Evolutionary conservation across 106 monocot genomes (phyloP), one percentile per base, ranked within the genome.

Genomic region (Dendrobium officinale): DNA sequence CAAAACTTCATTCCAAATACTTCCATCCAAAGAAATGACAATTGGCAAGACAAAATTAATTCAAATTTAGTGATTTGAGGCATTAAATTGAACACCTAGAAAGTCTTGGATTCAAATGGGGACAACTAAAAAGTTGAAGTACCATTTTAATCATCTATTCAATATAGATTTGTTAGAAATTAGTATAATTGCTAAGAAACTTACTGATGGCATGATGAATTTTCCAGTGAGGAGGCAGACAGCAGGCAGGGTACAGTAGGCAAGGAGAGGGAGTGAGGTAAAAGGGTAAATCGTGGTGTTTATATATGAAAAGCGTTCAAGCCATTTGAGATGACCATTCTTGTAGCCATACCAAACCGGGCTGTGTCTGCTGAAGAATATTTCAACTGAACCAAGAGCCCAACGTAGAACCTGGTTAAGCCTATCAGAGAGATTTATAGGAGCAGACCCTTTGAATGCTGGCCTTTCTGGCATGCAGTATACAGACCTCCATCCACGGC

Each of bases 211-310:
- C 89, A 91, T 94, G 88, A 94, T 94, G 88, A 94, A 94, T 72
- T 94, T 94, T 15, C 91, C 94, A 45, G 94, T 94, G 85, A 94
- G 94, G 67, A 94, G 88, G 86, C 94, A 94, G 75, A 91, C 79
- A 47, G 94, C 94, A 5, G 94, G 94, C 37, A 94, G 88, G 61
- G 89, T 94, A 72, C 94, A 94, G 78, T 94, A 94, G 76, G 94
- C 94, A 55, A 94, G 86, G 42, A 94, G 91, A 16, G 94, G 91
- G 47, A 94, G 72, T 0, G 97, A 86, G 61, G 97, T 98, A 85
- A 98, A 98, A 42, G 97, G 97, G 79, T 98, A 98, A 79, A 98
- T 92, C 31, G 97, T 94, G 79, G 97, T 94, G 86, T 98, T 98
- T 78, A 98, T 77, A 83, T 98, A 98, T 55, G 97, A 87, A 68